phyloP scores from a whole-genome alignment of 1,284 basidiomycete species.

The Trichosporon faecale region DNA sequence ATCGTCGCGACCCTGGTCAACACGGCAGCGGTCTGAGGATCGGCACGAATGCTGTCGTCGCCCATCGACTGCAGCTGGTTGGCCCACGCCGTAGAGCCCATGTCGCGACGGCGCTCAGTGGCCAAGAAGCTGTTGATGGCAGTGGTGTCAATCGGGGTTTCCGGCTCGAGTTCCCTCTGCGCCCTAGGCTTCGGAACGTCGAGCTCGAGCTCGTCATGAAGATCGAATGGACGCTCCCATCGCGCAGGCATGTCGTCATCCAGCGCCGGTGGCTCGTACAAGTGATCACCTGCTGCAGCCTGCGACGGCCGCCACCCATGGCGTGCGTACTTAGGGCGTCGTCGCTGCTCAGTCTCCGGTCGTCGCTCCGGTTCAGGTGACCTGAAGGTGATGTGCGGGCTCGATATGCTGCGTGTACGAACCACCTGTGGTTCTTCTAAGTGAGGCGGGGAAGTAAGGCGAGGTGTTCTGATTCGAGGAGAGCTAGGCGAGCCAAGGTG shows the following conservation, averaged over 20 bases:
- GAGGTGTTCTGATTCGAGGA: not conserved
- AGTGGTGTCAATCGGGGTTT: not conserved
- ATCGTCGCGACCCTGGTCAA: not conserved
- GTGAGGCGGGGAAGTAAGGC: not conserved
- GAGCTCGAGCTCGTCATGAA: conserved; percentile 1
- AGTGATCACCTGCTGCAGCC: not conserved
- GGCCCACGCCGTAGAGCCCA: not conserved
- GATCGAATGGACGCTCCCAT: conserved; percentile 5
- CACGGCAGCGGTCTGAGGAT: not conserved
- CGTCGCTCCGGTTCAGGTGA: not conserved
- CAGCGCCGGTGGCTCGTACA: not conserved
- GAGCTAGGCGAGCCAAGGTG: not conserved
- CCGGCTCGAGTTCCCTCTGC: not conserved
- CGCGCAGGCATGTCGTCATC: not conserved
- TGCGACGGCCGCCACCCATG: conserved; percentile 1
- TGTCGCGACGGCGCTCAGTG: not conserved
- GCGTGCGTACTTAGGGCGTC: not conserved
- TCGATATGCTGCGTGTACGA: not conserved
- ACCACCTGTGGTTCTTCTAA: not conserved
- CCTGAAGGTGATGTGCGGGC: not conserved
- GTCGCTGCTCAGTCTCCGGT: not conserved
- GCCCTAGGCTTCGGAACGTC: not conserved
- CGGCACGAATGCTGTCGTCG: not conserved
- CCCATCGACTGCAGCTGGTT: conserved; percentile 6
- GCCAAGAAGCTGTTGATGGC: conserved; percentile 5